Conservation (phyloP, 495 filamentous ascomycete species). For the Neurospora sp. region DNA sequence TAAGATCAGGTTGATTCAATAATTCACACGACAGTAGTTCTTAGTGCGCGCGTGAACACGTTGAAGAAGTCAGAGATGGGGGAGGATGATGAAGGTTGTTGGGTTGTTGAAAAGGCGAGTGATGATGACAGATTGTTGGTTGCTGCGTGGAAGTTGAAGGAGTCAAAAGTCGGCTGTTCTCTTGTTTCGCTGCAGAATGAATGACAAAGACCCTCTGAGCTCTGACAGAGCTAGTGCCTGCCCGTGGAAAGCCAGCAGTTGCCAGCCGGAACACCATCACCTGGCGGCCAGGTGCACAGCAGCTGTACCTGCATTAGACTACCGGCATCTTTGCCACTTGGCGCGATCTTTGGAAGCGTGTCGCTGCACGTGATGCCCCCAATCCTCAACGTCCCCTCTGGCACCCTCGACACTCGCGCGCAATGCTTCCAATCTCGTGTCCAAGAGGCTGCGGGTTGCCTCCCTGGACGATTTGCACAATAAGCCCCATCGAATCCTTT, state of each 20-base stretch:
- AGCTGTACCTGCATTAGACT: not conserved
- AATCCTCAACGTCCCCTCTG: not conserved
- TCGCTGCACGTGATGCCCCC: not conserved
- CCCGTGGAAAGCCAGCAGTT: not conserved
- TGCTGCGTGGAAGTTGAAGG: not conserved
- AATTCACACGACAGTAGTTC: not conserved
- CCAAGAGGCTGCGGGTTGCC: not conserved
- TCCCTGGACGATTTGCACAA: too few species aligned
- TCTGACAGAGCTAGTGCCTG: not conserved
- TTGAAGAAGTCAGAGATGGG: not conserved
- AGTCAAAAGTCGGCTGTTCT: not conserved
- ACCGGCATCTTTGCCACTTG: not conserved
- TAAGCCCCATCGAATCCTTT: rapidly evolving
- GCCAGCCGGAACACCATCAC: not conserved
- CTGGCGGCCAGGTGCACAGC: not conserved
- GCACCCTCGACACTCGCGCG: not conserved
- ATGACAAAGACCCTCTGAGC: not conserved
- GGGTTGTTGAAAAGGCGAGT: not conserved
- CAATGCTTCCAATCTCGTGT: not conserved
- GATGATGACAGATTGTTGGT: not conserved
- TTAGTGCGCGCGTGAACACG: not conserved
- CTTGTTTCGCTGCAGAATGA: not conserved
- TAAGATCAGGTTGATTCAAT: not conserved
- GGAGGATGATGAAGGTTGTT: not conserved
- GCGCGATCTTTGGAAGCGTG: not conserved